These are phyloP conservation scores for Cyclotella sp. DNA, from an alignment of 108 stramenopile species.

Conservation along the genomic window DNA sequence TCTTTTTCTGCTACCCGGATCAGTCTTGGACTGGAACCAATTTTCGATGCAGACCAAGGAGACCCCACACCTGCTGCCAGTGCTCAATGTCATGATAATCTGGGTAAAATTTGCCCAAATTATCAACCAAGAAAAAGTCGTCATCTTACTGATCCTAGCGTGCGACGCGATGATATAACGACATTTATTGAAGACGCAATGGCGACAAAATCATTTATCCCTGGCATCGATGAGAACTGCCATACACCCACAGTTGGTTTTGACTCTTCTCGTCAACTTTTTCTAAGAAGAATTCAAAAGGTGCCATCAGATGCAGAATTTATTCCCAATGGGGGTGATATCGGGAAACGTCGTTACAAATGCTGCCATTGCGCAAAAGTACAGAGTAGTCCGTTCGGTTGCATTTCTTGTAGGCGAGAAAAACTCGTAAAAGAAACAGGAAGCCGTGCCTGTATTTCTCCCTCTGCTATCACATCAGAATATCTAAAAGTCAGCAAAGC, in stretches of 20 bases:
- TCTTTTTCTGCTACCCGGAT: conserved; percentile 79
- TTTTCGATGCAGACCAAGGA: conserved; percentile 21
- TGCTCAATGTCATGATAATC: background rate
- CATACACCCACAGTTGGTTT: background rate
- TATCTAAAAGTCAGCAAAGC: conserved; percentile 12
- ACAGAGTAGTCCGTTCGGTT: conserved; percentile 61
- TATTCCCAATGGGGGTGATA: background rate
- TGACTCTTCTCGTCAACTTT: background rate
- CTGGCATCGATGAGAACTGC: background rate
- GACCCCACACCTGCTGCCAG: background rate
- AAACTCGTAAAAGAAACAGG: conserved; percentile 74
- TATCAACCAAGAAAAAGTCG: conserved; percentile 41
- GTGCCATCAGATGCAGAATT: conserved; percentile 12
- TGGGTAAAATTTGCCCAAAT: conserved; percentile 29
- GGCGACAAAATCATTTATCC: conserved; percentile 5
- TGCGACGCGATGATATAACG: conserved; percentile 71
- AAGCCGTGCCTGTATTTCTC: conserved; percentile 36
- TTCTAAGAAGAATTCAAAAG: background rate
- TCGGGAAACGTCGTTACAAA: conserved; percentile 44
- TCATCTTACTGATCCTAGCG: conserved; percentile 58
- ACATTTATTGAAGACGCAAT: conserved; percentile 70
- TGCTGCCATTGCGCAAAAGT: conserved; percentile 72
- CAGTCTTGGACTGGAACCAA: conserved; percentile 69
- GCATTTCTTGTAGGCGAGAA: conserved; percentile 69
- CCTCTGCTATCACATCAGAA: conserved; percentile 19